Base-by-base conservation (phyloP, 768 basidiomycete genomes). In the Steccherinum ochraceum region DNA sequence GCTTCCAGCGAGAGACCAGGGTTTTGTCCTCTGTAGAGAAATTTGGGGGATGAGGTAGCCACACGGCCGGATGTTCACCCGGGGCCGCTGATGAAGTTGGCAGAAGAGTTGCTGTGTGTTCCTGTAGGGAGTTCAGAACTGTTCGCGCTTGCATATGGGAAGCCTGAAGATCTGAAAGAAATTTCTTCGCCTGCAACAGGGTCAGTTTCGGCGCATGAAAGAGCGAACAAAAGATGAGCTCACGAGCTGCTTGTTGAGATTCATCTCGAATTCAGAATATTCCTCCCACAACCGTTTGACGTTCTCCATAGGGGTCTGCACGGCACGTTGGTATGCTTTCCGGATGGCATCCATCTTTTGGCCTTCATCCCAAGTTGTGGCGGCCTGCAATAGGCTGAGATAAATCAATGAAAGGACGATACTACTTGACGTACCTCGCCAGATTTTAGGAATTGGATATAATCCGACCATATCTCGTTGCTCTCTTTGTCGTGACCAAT, bases 91-190 rank as follows among this genome's bases (percentile, higher is more conserved):
- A 72, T 44, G 70, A 59, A 1, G 78, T 71, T 4, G 68, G 77
- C 57, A 82, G 82, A 12, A 96, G 71, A 0, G 77, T 72, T 10
- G 76, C 78, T 30, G 79, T 72, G 40, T 90, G 76, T 55, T 86
- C 80, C 50, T 83, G 73, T 18, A 99, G 73, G 60, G 93, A 87
- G 50, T 89, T 87, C 24, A 94, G 79, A 1, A 87, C 85, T 0
- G 89, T 86, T 12, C 93, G 84, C 0, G 96, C 95, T 61, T 95
- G 93, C 89, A 97, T 94, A 64, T 97, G 88, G 2, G 86, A 81
- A 4, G 93, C 89, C 2, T 89, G 89, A n/a, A 91, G 77, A 67
- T 97, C 94, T 50, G 81, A 76, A 72, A 97, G 83, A 69, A 97
- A 94, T 63, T 97, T 96, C 67, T 98, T 97, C 12, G 95, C 93